phyloP scores from a whole-genome alignment of 2,329 filamentous ascomycete species.

The Diaporthe helianthi region DNA sequence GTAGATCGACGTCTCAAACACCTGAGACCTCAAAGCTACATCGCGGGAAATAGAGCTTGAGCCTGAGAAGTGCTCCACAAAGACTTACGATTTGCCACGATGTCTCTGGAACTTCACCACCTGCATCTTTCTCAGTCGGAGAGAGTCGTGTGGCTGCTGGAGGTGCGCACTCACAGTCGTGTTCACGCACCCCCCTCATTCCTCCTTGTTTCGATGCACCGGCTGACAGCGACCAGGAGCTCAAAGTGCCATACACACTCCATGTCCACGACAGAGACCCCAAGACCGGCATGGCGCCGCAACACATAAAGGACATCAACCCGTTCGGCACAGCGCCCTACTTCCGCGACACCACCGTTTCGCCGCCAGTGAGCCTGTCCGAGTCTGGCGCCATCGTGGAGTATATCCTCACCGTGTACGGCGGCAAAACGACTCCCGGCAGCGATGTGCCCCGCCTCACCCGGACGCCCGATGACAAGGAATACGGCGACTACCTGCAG shows the following conservation, averaged over 20 bases:
- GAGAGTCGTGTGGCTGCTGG: constrained; percentile 69
- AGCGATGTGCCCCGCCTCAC: constrained; percentile 15
- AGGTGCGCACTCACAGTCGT: constrained; percentile 43
- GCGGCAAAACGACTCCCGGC: background rate
- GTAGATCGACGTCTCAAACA: background rate
- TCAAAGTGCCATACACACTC: constrained; percentile 58
- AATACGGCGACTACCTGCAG: constrained; percentile 68
- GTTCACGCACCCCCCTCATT: too few species aligned
- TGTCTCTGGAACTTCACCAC: constrained; percentile 55
- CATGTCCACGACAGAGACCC: constrained; percentile 44
- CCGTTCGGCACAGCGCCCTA: constrained; percentile 65
- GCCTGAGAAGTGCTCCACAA: background rate
- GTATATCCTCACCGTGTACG: constrained; percentile 59
- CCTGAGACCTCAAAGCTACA: too few species aligned
- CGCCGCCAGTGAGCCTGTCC: constrained; percentile 49
- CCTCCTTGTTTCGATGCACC: background rate
- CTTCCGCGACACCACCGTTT: constrained; percentile 62
- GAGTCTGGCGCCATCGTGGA: constrained; percentile 68
- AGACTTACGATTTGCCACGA: background rate
- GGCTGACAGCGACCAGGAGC: constrained; percentile 48
- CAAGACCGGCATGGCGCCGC: constrained; percentile 41
- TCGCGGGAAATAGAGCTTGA: background rate
- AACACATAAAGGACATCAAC: constrained; percentile 52
- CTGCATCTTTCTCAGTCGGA: constrained; percentile 68
- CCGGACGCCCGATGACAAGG: constrained; percentile 56